Evolutionary conservation across 306 rosid species (phyloP), one percentile per base, ranked within the genome.

Genomic region (Dalbergia oliveri): DNA sequence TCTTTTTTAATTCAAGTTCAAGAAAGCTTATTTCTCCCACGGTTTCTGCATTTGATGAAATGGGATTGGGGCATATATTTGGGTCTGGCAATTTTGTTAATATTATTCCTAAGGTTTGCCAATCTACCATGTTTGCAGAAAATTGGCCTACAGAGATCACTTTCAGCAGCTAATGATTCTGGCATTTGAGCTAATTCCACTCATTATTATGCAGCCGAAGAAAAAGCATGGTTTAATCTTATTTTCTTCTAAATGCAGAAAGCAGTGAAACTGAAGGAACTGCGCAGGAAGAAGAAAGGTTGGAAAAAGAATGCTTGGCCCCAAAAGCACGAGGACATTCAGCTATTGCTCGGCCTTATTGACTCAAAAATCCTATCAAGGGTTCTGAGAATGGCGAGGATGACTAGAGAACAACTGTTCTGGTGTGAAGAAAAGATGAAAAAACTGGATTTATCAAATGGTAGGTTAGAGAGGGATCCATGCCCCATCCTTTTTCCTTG

Each of bases 351-450:
- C 18, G 85, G 97, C 62, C 87, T 93, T 16, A 82, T 91, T 19
- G 99, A 95, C 44, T 69, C 79, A 69, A 90, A 93, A 83, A 76
- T 93, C 60, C 3, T 95, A 65, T 84, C 85, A 7, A 90, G 99
- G 81, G 93, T 88, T 74, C 87, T 93, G 10, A 86, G 89, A 73
- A 93, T 95, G 94, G 70, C 64, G 6, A 89, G 91, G 90, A 76
- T 93, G 76, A 89, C 82, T 6, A 93, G 90, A 53, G 96, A 90
- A 49, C 97, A 95, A 71, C 79, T 95, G 70, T 77, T 89, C 67
- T 95, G 99, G 99, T 93, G 99, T 56, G 98, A 95, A 85, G 97
- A 93, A 78, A 95, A 95, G 91, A 83, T 90, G 89, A 95, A 91
- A 73, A 95, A 90, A 70, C 88, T 95, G 26, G 96, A 91, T 67